Evolutionary conservation across 495 filamentous ascomycete genomes (phyloP).

Genomic region (Chaetomidium leptoderma): DNA sequence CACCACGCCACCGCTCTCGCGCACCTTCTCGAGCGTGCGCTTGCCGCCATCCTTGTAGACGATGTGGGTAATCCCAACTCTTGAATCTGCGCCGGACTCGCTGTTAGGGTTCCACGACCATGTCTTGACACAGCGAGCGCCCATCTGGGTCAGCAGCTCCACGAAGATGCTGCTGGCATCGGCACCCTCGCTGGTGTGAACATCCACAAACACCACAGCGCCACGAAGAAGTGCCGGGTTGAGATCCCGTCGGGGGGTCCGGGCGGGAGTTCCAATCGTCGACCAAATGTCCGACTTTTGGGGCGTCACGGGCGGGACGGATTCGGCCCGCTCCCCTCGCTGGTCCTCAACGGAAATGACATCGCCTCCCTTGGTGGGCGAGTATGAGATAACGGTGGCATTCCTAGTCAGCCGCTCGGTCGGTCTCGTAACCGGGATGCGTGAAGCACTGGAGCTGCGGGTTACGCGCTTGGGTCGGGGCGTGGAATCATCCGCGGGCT

Average conservation of each 20-base stretch:
- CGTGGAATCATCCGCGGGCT: constrained; percentile 59
- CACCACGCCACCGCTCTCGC: constrained; percentile 67
- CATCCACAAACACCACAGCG: constrained; percentile 84
- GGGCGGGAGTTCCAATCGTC: constrained; percentile 50
- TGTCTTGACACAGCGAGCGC: constrained; percentile 73
- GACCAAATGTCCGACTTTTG: constrained; percentile 46
- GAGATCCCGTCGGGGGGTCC: constrained; percentile 50
- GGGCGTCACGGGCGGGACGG: constrained; percentile 32
- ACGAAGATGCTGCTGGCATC: constrained; percentile 81
- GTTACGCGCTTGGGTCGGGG: constrained; percentile 47
- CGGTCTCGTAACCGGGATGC: constrained; percentile 36
- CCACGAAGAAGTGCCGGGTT: constrained; percentile 57
- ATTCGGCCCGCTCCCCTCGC: constrained; percentile 17
- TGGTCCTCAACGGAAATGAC: constrained; percentile 21
- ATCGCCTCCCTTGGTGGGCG: constrained; percentile 36
- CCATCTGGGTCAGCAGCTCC: constrained; percentile 77
- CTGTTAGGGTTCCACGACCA: constrained; percentile 77
- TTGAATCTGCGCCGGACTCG: constrained; percentile 39
- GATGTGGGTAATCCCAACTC: constrained; percentile 87
- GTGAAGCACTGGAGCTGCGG: constrained; percentile 54
- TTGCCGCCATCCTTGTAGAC: constrained; percentile 91
- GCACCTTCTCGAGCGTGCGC: constrained; percentile 81
- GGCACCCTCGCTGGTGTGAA: constrained; percentile 84
- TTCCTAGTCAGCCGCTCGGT: constrained; percentile 34
- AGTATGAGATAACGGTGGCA: constrained; percentile 44